Evolutionary conservation across 129 eudicot species (phyloP), one percentile per base, ranked within the genome.

Genomic region (Chrysanthemum seticuspe): DNA sequence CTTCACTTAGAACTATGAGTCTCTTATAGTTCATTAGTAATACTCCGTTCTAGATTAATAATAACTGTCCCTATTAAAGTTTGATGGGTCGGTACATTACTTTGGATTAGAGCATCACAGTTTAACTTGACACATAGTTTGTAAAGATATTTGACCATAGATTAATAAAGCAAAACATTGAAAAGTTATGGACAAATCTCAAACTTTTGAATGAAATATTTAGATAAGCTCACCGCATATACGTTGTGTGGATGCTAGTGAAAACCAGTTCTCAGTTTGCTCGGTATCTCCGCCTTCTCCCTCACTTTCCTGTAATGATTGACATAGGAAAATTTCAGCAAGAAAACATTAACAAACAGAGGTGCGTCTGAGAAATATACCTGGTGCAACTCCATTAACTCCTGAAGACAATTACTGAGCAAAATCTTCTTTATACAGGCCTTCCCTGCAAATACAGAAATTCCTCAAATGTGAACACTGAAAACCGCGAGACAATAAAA

Each of bases 351-450:
- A 25, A 62, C 4, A 53, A 55, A 27, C 49, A 71, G 19, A 55
- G 36, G 45, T 21, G 7, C 34, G 34, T 48, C 18, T 67, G 54
- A 67, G 56, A 23, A 40, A 40, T 36, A 54, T 78, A 92, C 97
- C 90, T 92, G 98, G 78, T 92, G 98, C 65, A 92, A 80, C 84
- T 92, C 98, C 98, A 92, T 92, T 74, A 92, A 72, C 84, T 92
- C 98, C 81, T 92, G 98, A 68, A 92, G 91, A 71, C 98, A 92
- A 60, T 87, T 92, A 55, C 98, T 89, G 8, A 92, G 95, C 66
- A 92, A 83, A 44, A 92, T 86, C 83, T 92, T 92, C 88, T 89
- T 92, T 75, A 92, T 92, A 86, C 96, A 92, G 47, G 98, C 98
- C 87, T 92, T 92, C 44, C 96, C 98, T 92, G 91, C 74, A 51